Evolutionary conservation across 139 green algal genomes (phyloP).

Genomic region (Edaphochlamys debaryana): DNA sequence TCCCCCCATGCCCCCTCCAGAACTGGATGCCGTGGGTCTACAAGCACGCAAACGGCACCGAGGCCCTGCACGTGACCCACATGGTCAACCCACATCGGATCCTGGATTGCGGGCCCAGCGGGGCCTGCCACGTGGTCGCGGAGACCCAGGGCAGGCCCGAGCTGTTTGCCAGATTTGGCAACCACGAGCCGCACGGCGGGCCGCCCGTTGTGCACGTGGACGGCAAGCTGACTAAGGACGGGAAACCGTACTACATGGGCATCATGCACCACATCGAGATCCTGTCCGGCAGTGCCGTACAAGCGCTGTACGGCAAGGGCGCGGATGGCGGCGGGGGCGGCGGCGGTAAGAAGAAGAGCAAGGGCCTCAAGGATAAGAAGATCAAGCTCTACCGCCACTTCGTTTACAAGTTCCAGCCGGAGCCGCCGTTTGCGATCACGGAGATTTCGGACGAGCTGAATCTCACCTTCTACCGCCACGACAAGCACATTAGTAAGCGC

Average conservation of each 20-base stretch:
- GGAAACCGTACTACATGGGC: slow-evolving; percentile 50
- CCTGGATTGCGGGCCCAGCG: slow-evolving; percentile 33
- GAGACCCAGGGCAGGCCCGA: slow-evolving; percentile 7
- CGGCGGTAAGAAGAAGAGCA: background rate
- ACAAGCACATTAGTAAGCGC: background rate
- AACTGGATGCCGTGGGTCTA: slow-evolving; percentile 62
- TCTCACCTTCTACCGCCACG: slow-evolving; percentile 24
- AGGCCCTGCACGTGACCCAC: slow-evolving; percentile 48
- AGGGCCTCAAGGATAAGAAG: background rate
- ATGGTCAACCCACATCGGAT: slow-evolving; percentile 52
- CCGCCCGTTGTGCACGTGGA: slow-evolving; percentile 46
- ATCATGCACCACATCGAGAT: slow-evolving; percentile 61
- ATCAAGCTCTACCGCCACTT: slow-evolving; percentile 52
- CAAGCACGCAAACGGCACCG: background rate
- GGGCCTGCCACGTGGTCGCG: slow-evolving; percentile 1
- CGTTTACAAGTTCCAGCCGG: slow-evolving; percentile 40
- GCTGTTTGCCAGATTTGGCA: slow-evolving; percentile 38
- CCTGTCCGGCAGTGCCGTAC: background rate
- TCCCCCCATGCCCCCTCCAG: background rate
- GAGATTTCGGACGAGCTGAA: slow-evolving; percentile 44
- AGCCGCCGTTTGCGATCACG: slow-evolving; percentile 42
- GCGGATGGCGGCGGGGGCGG: background rate
- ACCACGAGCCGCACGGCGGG: slow-evolving; percentile 45
- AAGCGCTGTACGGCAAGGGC: no score
- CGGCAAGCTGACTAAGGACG: background rate